Conservation (phyloP, 108 stramenopile genomes). For the Cyclotella atomus region DNA sequence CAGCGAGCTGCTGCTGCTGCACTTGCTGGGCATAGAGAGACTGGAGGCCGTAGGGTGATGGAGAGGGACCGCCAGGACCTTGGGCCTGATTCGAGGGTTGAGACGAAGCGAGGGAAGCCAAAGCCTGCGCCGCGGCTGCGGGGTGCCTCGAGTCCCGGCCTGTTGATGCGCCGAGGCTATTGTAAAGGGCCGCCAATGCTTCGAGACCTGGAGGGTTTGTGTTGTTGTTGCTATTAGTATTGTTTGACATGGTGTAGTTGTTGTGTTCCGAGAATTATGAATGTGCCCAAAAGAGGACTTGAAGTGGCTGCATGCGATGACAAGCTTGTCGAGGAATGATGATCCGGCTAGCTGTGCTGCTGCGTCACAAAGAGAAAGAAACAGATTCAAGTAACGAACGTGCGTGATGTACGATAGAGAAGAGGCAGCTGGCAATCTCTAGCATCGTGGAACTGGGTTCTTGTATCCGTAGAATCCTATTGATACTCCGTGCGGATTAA, state of each 20-base stretch:
- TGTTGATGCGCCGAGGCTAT: neutral
- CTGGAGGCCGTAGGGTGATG: constrained; percentile 13
- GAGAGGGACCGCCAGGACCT: neutral
- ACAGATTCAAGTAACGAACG: too few species aligned
- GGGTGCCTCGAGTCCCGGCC: neutral
- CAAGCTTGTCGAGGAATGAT: too few species aligned
- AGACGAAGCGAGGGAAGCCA: neutral
- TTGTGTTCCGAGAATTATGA: neutral
- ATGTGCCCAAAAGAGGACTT: neutral
- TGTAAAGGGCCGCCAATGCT: neutral
- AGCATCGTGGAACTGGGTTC: too few species aligned
- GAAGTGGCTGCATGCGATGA: too few species aligned
- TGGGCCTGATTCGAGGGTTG: neutral
- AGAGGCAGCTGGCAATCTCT: too few species aligned
- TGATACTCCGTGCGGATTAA: too few species aligned
- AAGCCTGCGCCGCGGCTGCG: constrained; percentile 1
- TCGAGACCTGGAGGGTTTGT: neutral
- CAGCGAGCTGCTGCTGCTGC: constrained; percentile 33
- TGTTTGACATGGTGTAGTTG: neutral
- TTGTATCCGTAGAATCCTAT: too few species aligned
- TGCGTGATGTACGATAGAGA: too few species aligned
- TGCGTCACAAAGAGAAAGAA: too few species aligned
- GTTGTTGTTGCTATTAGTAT: neutral
- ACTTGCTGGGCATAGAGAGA: constrained; percentile 37
- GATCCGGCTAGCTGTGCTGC: too few species aligned